Evolutionary conservation across 257 asterid species (phyloP).

Genomic region (Salvia miltiorrhiza): DNA sequence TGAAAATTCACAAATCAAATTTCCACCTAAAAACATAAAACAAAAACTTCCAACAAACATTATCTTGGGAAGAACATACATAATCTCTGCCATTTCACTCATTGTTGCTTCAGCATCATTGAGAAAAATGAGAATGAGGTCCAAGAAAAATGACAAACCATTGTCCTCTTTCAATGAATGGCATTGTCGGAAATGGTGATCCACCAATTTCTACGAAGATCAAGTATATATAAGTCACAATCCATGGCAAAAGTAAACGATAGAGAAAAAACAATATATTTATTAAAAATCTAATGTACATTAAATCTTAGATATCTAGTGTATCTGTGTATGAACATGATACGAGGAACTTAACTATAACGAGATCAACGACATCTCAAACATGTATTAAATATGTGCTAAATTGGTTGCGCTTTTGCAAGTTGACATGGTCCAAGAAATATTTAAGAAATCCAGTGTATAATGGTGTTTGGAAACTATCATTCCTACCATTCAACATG

Average conservation of each 20-base stretch:
- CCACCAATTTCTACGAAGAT: slow-evolving; percentile 36
- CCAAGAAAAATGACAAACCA: slow-evolving; percentile 35
- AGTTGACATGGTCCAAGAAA: neutral
- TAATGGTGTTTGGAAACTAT: neutral
- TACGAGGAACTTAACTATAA: neutral
- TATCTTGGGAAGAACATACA: slow-evolving; percentile 32
- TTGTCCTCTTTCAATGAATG: slow-evolving; percentile 33
- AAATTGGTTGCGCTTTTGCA: neutral
- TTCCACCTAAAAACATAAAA: neutral
- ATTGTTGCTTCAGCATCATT: slow-evolving; percentile 15
- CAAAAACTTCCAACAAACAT: neutral
- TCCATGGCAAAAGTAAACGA: neutral
- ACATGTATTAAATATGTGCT: neutral
- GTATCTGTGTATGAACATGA: neutral
- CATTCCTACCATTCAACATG: neutral
- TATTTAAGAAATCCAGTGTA: neutral
- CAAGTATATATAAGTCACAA: neutral
- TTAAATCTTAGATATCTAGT: neutral
- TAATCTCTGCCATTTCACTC: slow-evolving; percentile 9
- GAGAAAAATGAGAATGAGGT: slow-evolving; percentile 29
- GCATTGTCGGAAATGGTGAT: slow-evolving; percentile 30
- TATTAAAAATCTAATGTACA: neutral
- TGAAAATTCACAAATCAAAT: neutral
- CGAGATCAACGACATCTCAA: neutral
- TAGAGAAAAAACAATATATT: neutral